phyloP scores from a whole-genome alignment of 768 basidiomycete species.

The Dioszegia crocea region DNA sequence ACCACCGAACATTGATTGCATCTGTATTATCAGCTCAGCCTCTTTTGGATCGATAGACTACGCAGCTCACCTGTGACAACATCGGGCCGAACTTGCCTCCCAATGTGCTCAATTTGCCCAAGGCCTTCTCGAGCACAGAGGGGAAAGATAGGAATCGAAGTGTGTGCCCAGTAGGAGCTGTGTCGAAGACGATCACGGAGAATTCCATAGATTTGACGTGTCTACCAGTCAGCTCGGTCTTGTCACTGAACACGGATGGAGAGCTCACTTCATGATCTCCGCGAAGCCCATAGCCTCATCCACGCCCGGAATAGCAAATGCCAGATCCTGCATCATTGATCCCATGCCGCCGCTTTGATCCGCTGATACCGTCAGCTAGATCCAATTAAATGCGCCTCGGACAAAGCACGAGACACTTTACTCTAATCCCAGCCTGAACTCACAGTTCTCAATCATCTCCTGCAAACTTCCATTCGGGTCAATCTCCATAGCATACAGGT shows the following conservation, averaged over 20 bases:
- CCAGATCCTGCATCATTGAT: slow-evolving; percentile 99
- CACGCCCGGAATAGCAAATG: slow-evolving; percentile 97
- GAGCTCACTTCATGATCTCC: slow-evolving; percentile 94
- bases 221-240: slow-evolving; percentile 52
- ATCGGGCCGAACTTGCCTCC: slow-evolving; percentile 94
- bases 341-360: slow-evolving; percentile 72
- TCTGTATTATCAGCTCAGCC: slow-evolving; percentile 3
- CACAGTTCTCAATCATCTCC: slow-evolving; percentile 98
- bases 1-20: slow-evolving; percentile 95
- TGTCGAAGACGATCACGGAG: slow-evolving; percentile 99
- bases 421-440: slow-evolving; percentile 28
- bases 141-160: slow-evolving; percentile 99
- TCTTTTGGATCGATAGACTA: background rate
- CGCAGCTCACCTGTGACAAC: slow-evolving; percentile 67
- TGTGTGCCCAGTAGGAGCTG: slow-evolving; percentile 97
- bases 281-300: slow-evolving; percentile 99
- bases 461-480: slow-evolving; percentile 96
- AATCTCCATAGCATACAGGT: slow-evolving; percentile 98
- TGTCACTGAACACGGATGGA: background rate
- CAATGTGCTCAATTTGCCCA: slow-evolving; percentile 89
- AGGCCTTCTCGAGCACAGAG: slow-evolving; percentile 90
- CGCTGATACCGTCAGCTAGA: slow-evolving; percentile 25
- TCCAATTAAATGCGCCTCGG: background rate
- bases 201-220: slow-evolving; percentile 99
- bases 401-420: background rate